Evolutionary conservation across 176 grass and related monocot species (phyloP), one percentile per base, ranked within the genome.

Genomic region (Ensete glaucum): DNA sequence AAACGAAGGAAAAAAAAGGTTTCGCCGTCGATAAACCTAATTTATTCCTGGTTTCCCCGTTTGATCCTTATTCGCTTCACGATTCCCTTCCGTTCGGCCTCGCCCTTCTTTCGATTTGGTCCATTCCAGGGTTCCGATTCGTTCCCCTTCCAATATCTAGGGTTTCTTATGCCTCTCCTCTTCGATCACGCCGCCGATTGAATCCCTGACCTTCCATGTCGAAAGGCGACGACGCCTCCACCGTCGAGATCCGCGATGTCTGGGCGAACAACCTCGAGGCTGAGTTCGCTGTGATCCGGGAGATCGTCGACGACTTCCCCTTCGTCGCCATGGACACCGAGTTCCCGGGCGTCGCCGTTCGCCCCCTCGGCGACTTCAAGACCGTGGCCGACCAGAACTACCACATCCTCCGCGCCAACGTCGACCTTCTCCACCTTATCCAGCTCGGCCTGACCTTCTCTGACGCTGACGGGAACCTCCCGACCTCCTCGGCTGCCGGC

Each of bases 391-490:
- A 67, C 24, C 25, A 9, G 11, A 67, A 67, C 23, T 67, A 67
- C 64, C 20, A 67, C 23, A 67, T 27, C 24, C 64, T 67, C 23
- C 64, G 64, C 11, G 64, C 64, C 64, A 67, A 67, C 64, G 64
- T 67, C 22, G 64, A 67, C 24, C 64, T 67, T 3, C 64, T 71
- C 34, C 68, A 49, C 68, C 68, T 71, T 29, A 71, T 71, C 68
- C 68, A 71, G 68, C 26, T 71, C 34, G 68, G 68, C 3, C 43
- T 71, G 5, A 50, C 68, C 68, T 71, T 71, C 68, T 71, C 68
- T 26, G 68, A 71, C 68, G 68, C 68, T 48, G 27, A 49, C 13
- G 68, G 68, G 4, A 49, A 52, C 68, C 68, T 49, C 27, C 68
- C 68, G 13, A 12, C n/a, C 25, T 22, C 64, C 64, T 60, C 56